Percentiles rank a stretch among this genome's conserved stretches.
These are phyloP conservation scores for Penicillium ochrochloron DNA, from an alignment of 495 filamentous ascomycete species.

Conservation along the genomic window DNA sequence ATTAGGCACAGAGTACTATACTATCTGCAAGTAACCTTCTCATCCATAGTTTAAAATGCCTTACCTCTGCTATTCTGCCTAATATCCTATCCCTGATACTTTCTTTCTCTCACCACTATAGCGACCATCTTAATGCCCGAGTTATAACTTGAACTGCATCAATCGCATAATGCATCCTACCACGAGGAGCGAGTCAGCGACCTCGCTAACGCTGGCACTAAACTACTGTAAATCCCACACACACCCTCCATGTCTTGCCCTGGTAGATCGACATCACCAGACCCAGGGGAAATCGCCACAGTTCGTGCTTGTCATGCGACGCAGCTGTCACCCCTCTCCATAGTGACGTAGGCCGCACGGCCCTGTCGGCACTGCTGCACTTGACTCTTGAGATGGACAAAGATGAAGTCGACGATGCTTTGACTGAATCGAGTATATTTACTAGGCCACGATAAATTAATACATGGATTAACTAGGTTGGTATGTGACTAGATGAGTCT, in stretches of 20 bases:
- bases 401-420: neutral
- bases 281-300: slow-evolving; percentile 20
- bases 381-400: neutral
- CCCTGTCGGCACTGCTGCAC: neutral
- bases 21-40: neutral
- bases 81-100: neutral
- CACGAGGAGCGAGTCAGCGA: neutral
- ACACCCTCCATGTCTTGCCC: neutral
- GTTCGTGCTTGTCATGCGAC: slow-evolving; percentile 25
- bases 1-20: neutral
- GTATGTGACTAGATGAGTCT: neutral
- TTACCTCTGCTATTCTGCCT: neutral
- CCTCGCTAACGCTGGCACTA: neutral
- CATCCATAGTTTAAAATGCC: neutral
- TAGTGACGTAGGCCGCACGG: slow-evolving; percentile 17
- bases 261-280: slow-evolving; percentile 32
- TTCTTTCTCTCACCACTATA: neutral
- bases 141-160: neutral
- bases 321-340: slow-evolving; percentile 21
- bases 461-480: neutral
- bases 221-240: neutral
- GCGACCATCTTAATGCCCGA: neutral
- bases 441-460: neutral
- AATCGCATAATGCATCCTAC: neutral
- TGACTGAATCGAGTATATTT: neutral